A percentile compares a stretch with the other conserved stretches of the same genome.
Evolutionary conservation across 192 early-diverging fungal species (phyloP).

Genomic region (Coemansia sp.): DNA sequence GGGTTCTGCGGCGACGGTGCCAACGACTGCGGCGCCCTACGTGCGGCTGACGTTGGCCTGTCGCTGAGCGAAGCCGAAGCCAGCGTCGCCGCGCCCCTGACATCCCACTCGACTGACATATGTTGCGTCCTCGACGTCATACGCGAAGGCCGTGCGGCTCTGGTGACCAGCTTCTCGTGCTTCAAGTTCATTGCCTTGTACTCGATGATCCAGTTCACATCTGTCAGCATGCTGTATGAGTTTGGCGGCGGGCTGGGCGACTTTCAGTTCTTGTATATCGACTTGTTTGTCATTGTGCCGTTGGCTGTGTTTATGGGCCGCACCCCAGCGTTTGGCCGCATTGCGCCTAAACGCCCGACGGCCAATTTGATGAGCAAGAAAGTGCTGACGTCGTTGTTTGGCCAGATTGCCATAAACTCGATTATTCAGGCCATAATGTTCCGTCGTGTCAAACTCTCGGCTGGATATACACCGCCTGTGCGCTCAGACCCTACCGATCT

Average conservation of each 20-base stretch:
- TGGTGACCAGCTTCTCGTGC: constrained; percentile 96
- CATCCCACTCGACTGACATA: constrained; percentile 85
- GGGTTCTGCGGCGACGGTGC: constrained; percentile 99
- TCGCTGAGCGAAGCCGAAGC: constrained; percentile 97
- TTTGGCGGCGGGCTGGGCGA: constrained; percentile 89
- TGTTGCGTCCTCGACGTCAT: constrained; percentile 90
- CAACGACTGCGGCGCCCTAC: constrained; percentile 96
- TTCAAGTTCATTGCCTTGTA: constrained; percentile 99
- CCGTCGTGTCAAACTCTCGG: constrained; percentile 67
- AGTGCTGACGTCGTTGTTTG: constrained; percentile 87
- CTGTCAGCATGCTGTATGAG: constrained; percentile 88
- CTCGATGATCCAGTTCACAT: constrained; percentile 93
- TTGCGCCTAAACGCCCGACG: constrained; percentile 82
- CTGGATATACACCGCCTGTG: constrained; percentile 64
- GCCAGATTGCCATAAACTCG: constrained; percentile 83
- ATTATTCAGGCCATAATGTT: constrained; percentile 77
- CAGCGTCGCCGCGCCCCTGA: constrained; percentile 97
- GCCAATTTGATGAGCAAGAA: constrained; percentile 86
- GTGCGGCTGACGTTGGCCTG: constrained; percentile 93
- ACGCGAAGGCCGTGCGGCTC: constrained; percentile 90
- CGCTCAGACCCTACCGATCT: constrained; percentile 58
- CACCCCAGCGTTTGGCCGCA: constrained; percentile 70
- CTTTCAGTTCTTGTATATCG: constrained; percentile 96
- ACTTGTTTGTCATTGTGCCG: constrained; percentile 87
- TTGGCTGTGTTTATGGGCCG: constrained; percentile 89